These are phyloP conservation scores for Zygosaccharomyces lentus DNA, from an alignment of 805 yeast species.

Conservation along the genomic window DNA sequence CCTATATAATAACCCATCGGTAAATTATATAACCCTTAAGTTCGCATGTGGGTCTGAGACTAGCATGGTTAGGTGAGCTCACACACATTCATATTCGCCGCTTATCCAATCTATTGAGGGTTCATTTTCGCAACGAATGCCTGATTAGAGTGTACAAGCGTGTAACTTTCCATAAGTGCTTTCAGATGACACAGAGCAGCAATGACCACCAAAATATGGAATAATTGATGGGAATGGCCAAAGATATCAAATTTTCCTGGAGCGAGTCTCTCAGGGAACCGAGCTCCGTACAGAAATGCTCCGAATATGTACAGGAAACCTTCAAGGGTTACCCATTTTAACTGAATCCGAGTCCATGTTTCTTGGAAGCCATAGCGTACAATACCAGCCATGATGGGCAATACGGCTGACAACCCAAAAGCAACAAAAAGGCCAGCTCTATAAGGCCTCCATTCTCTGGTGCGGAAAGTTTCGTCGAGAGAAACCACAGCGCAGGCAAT, in stretches of 20 bases:
- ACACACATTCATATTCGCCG: too few relatives aligned
- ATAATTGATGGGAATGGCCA: slow-evolving; percentile 84
- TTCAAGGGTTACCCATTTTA: slow-evolving; percentile 62
- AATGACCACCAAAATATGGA: slow-evolving; percentile 70
- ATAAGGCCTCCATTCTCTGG: slow-evolving; percentile 66
- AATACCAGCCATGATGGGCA: slow-evolving; percentile 62
- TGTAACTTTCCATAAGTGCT: slow-evolving; percentile 57
- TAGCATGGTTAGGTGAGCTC: too few relatives aligned
- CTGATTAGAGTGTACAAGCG: slow-evolving; percentile 40
- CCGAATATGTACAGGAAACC: slow-evolving; percentile 75
- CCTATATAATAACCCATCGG: too few relatives aligned
- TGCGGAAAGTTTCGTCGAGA: slow-evolving; percentile 59
- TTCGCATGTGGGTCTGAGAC: too few relatives aligned
- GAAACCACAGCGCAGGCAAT: slow-evolving; percentile 58
- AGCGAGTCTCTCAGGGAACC: slow-evolving; percentile 67
- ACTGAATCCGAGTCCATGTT: slow-evolving; percentile 48
- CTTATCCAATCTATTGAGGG: too few relatives aligned
- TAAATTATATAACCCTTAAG: too few relatives aligned
- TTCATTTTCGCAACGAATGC: background rate
- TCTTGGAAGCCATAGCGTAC: slow-evolving; percentile 45
- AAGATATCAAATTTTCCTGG: slow-evolving; percentile 64
- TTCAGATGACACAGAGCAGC: slow-evolving; percentile 73
- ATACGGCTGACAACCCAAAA: slow-evolving; percentile 73
- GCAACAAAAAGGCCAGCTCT: slow-evolving; percentile 74
- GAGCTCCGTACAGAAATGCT: slow-evolving; percentile 69